These are phyloP conservation scores for Scenedesmus sp. DNA, from an alignment of 163 green algal species.

Conservation along the genomic window DNA sequence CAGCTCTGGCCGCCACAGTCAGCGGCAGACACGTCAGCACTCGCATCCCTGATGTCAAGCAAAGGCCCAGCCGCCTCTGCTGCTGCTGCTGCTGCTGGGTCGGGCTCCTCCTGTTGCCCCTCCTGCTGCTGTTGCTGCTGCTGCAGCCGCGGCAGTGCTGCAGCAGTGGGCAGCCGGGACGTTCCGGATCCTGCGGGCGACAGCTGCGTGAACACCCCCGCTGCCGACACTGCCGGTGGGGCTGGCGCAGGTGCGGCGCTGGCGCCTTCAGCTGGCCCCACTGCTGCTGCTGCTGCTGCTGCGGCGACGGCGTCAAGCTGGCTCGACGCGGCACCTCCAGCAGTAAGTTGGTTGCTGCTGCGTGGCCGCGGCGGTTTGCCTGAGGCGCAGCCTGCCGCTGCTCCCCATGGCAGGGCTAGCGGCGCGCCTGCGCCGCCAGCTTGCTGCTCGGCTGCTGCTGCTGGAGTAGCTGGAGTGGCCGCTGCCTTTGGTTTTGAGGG, in stretches of 20 bases:
- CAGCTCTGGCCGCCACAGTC: background rate
- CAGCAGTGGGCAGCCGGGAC: background rate
- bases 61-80: background rate
- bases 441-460: background rate
- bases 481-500: background rate
- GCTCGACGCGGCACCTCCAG: too few species aligned
- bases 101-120: background rate
- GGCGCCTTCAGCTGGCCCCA: too few species aligned
- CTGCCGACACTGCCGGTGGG: background rate
- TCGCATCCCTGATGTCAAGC: background rate
- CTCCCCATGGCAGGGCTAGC: background rate
- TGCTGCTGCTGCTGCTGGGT: conserved; percentile 14
- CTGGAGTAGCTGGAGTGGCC: background rate
- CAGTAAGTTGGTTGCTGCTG: background rate
- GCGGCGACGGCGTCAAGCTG: too few species aligned
- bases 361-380: background rate
- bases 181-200: conserved; percentile 2
- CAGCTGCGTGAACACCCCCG: background rate
- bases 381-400: background rate
- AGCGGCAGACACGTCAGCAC: background rate
- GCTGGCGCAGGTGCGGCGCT: background rate
- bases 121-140: conserved; percentile 30
- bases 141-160: background rate
- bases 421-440: background rate
- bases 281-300: conserved; percentile 19